Evolutionary conservation across 1,284 basidiomycete genomes (phyloP).

Genomic region (Pulveroboletus sp.): DNA sequence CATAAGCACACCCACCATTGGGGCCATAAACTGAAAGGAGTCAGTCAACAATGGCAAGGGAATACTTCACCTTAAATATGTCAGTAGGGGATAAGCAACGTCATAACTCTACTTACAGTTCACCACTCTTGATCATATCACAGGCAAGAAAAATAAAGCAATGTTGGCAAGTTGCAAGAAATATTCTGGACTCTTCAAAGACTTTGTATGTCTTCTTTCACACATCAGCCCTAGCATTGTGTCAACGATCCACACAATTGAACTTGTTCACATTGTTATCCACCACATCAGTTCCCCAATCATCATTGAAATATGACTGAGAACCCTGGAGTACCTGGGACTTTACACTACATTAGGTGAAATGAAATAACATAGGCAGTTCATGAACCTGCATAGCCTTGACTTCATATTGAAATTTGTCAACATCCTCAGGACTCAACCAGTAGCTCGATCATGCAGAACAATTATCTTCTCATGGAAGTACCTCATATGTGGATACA

Average conservation of each 20-base stretch:
- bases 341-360: no score
- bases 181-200: not conserved
- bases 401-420: not conserved
- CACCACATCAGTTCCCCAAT: no score
- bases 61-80: constrained; percentile 10
- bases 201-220: not conserved
- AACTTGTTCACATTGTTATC: not conserved
- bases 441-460: not conserved
- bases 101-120: not conserved
- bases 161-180: not conserved
- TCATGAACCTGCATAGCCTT: not conserved
- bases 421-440: not conserved
- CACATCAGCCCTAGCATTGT: not conserved
- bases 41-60: constrained; percentile 2
- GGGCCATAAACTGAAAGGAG: constrained; percentile 1
- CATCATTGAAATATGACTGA: no score
- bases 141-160: not conserved
- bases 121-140: not conserved
- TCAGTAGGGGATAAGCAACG: no score
- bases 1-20: constrained; percentile 6
- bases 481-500: not conserved
- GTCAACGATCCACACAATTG: not conserved
- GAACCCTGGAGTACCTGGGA: no score
- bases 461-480: no score
- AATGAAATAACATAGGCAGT: no score